These are phyloP conservation scores for Arthrobotrys sphaeroides DNA, from an alignment of 2,329 filamentous ascomycete species.

Conservation along the genomic window DNA sequence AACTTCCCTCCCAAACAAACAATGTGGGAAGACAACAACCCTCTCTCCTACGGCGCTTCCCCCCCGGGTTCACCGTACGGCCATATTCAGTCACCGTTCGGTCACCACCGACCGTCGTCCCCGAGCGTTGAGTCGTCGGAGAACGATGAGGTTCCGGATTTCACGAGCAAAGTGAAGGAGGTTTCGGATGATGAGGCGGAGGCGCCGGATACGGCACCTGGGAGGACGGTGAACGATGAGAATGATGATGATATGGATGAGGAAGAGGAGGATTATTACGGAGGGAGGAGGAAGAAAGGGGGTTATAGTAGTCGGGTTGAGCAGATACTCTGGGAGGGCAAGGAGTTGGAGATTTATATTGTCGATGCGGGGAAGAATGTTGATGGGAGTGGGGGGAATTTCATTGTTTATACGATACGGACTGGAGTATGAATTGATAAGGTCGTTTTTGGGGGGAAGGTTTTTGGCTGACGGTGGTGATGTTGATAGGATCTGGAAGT, in stretches of 20 bases:
- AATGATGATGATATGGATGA: conserved; percentile 70
- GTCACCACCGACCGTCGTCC: conserved; percentile 32
- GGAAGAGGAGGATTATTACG: conserved; percentile 67
- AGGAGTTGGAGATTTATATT: conserved; percentile 87
- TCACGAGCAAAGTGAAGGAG: conserved; percentile 36
- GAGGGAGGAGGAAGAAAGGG: conserved; percentile 76
- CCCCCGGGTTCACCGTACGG: conserved; percentile 54
- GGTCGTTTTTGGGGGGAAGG: neutral
- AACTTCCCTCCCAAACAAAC: too few relatives aligned
- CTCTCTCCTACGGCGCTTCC: conserved; percentile 58
- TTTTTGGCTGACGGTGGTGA: neutral
- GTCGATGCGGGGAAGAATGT: conserved; percentile 94
- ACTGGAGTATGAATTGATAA: conserved; percentile 74
- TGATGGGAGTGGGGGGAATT: conserved; percentile 83
- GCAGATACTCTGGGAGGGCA: conserved; percentile 96
- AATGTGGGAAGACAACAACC: conserved; percentile 59
- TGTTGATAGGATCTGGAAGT: conserved; percentile 84
- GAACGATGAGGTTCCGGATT: conserved; percentile 45
- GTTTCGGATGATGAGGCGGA: conserved; percentile 22
- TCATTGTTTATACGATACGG: conserved; percentile 95
- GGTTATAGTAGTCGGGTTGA: conserved; percentile 95
- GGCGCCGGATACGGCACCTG: conserved; percentile 47
- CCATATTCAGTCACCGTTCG: conserved; percentile 42
- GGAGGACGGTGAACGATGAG: conserved; percentile 58
- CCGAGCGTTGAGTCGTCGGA: conserved; percentile 39